A percentile compares a stretch with the other conserved stretches of the same genome.
Evolutionary conservation across 2,329 filamentous ascomycete species (phyloP).

Genomic region (Aspergillus aculeatus): DNA sequence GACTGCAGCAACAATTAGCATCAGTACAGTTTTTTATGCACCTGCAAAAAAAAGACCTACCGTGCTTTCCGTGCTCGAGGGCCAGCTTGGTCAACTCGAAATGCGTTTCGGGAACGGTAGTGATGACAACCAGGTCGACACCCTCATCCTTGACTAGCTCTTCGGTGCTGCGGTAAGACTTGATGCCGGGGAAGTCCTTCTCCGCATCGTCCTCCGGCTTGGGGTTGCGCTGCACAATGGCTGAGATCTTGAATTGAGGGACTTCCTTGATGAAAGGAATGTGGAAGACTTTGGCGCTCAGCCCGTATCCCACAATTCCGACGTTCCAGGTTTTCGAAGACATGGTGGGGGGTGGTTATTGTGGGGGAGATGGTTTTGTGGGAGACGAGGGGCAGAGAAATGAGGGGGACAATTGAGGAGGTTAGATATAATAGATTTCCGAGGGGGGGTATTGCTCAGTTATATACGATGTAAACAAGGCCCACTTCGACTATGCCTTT

Average conservation of each 20-base stretch:
- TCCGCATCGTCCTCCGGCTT: slow-evolving; percentile 64
- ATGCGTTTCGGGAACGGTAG: slow-evolving; percentile 71
- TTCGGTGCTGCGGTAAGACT: slow-evolving; percentile 63
- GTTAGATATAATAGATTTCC: not conserved
- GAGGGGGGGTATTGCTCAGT: not conserved
- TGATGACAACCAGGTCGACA: slow-evolving; percentile 69
- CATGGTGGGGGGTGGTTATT: slow-evolving; percentile 35
- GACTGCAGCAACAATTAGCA: slow-evolving; percentile 43
- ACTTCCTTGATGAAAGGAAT: slow-evolving; percentile 72
- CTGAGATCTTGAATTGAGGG: slow-evolving; percentile 65
- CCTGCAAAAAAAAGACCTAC: slow-evolving; percentile 23
- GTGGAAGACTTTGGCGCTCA: slow-evolving; percentile 76
- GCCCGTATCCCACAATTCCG: slow-evolving; percentile 60
- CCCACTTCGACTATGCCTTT: not conserved
- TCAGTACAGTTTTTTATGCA: not conserved
- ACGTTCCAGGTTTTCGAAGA: slow-evolving; percentile 53
- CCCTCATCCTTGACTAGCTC: slow-evolving; percentile 64
- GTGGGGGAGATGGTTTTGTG: not conserved
- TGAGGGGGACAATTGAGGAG: not conserved
- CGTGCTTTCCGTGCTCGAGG: slow-evolving; percentile 69
- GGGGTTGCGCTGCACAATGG: slow-evolving; percentile 73
- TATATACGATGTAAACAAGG: slow-evolving; percentile 9
- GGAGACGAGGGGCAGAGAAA: not conserved
- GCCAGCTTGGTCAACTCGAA: slow-evolving; percentile 64
- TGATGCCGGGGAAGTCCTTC: slow-evolving; percentile 64